Evolutionary conservation across 2,329 filamentous ascomycete species (phyloP).

Genomic region (Penicillium sp.): DNA sequence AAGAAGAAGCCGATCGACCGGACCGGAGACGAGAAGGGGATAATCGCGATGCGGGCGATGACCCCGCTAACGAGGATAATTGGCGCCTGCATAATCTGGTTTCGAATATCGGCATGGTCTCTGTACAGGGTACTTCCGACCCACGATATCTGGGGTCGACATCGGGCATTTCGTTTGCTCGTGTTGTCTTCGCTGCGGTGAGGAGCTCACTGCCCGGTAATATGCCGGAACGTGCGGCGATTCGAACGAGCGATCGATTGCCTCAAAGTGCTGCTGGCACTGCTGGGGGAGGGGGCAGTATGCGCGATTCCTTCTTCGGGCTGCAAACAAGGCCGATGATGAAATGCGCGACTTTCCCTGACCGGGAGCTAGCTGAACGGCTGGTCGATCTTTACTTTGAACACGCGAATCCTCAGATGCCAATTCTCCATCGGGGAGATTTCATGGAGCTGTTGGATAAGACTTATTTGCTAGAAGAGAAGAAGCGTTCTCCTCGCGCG

Average conservation of each 20-base stretch:
- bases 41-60: conserved; percentile 27
- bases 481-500: conserved; percentile 70
- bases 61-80: conserved; percentile 55
- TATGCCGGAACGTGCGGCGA: conserved; percentile 62
- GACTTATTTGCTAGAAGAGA: conserved; percentile 68
- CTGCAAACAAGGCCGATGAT: conserved; percentile 87
- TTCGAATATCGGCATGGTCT: conserved; percentile 70
- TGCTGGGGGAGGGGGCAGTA: conserved; percentile 66
- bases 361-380: conserved; percentile 67
- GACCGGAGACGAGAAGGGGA: conserved; percentile 20
- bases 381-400: conserved; percentile 88
- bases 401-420: conserved; percentile 93
- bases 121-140: conserved; percentile 74
- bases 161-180: conserved; percentile 88
- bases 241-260: conserved; percentile 57
- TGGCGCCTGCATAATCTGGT: conserved; percentile 65
- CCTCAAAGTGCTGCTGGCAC: conserved; percentile 46
- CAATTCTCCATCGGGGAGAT: conserved; percentile 81
- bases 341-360: conserved; percentile 78
- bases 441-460: conserved; percentile 86
- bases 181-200: conserved; percentile 90
- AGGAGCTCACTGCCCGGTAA: conserved; percentile 65
- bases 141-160: conserved; percentile 79
- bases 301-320: conserved; percentile 97
- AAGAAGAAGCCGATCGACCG: conserved; percentile 24